Percentiles rank a stretch among this genome's conserved stretches.
Conservation (phyloP, 1,284 basidiomycete species). For the Wolfiporia cocos region DNA sequence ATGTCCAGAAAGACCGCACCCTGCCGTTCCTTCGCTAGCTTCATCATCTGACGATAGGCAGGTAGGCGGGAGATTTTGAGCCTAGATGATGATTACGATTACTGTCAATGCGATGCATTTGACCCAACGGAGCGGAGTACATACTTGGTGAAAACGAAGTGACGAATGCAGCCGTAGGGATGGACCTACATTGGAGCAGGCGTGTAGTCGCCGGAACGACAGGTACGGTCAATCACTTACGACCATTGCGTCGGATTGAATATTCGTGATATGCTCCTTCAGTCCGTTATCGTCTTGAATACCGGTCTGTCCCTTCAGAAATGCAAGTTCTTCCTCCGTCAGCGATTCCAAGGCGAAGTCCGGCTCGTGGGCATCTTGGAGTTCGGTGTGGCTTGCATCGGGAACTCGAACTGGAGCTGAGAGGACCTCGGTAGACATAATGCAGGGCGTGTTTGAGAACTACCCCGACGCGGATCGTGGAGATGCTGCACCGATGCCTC, state of each 20-base stretch:
- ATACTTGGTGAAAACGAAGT: conserved; percentile 5
- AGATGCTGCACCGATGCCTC: too few relatives aligned
- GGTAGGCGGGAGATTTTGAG: conserved; percentile 28
- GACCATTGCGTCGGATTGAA: conserved; percentile 40
- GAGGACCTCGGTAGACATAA: too few relatives aligned
- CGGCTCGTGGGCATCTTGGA: too few relatives aligned
- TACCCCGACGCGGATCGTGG: too few relatives aligned
- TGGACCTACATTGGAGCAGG: conserved; percentile 3
- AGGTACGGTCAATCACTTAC: conserved; percentile 18
- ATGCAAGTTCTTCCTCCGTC: conserved; percentile 30
- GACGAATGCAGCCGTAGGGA: conserved; percentile 7
- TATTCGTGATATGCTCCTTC: conserved; percentile 37
- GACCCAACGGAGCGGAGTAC: neutral
- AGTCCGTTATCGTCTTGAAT: conserved; percentile 34
- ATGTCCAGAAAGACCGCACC: conserved; percentile 40
- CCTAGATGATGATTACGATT: conserved; percentile 13
- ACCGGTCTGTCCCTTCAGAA: conserved; percentile 35
- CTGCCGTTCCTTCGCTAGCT: conserved; percentile 29
- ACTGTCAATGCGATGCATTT: neutral
- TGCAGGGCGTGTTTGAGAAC: too few relatives aligned
- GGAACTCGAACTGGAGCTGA: too few relatives aligned
- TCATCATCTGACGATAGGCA: conserved; percentile 33
- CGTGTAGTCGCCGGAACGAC: neutral
- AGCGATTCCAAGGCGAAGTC: too few relatives aligned
- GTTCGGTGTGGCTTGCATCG: too few relatives aligned